phyloP scores from a whole-genome alignment of 371 early-diverging fungal genomes.

The Mucor indicus region DNA sequence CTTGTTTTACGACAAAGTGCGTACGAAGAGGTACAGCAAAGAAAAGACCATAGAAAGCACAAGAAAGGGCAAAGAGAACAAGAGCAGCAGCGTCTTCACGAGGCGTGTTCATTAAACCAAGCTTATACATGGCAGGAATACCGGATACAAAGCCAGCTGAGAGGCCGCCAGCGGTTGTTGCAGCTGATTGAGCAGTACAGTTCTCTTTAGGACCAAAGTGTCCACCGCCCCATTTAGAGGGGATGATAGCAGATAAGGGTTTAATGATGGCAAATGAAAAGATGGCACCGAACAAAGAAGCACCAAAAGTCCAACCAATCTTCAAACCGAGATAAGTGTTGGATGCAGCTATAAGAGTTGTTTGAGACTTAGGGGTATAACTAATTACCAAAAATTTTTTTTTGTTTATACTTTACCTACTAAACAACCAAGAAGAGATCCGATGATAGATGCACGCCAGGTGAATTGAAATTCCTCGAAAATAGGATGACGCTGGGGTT shows the following conservation, averaged over 20 bases:
- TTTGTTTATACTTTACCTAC: conserved; percentile 34
- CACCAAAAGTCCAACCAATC: conserved; percentile 73
- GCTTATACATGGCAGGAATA: conserved; percentile 71
- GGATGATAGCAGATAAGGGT: conserved; percentile 53
- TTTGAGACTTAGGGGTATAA: no score
- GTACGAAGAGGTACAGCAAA: conserved; percentile 72
- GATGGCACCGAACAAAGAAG: conserved; percentile 68
- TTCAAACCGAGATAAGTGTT: conserved; percentile 74
- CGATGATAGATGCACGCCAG: conserved; percentile 64
- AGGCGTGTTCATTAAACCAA: conserved; percentile 54
- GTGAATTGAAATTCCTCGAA: conserved; percentile 47
- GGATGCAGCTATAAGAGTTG: conserved; percentile 57
- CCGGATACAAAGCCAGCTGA: conserved; percentile 68
- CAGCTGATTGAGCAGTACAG: conserved; percentile 66
- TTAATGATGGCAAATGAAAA: conserved; percentile 68
- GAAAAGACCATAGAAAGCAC: conserved; percentile 72
- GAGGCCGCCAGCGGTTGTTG: conserved; percentile 70
- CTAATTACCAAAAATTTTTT: no score
- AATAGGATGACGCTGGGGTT: no score
- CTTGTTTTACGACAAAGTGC: conserved; percentile 68
- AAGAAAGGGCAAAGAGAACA: conserved; percentile 51
- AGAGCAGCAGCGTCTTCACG: conserved; percentile 50
- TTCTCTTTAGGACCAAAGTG: conserved; percentile 72
- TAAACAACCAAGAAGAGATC: conserved; percentile 64
- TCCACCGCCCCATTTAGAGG: conserved; percentile 52